Base-by-base conservation (phyloP, 106 monocot species). In the Dendrobium huoshanense region DNA sequence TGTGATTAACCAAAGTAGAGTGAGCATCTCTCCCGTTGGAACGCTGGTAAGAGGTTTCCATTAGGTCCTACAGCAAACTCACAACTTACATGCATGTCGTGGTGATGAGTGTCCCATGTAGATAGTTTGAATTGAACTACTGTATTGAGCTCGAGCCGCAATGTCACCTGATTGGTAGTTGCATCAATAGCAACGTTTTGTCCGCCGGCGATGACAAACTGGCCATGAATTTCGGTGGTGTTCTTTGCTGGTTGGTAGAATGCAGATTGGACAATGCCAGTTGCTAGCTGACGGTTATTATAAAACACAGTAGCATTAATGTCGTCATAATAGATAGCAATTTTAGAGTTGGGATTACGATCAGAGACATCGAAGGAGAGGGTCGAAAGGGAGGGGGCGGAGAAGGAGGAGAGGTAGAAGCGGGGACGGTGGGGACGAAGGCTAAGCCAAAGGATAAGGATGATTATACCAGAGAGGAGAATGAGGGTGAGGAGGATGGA, bases 401-500 rank as follows among this genome's bases (percentile, higher is more conserved):
- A 77, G 79, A 95, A 87, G 25, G 84, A 83, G 49, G 54, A 13
- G 72, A 95, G 79, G 77, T 88, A 73, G 85, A 95, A 95, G 47
- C 79, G 84, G 15, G 95, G 95, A 24, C 91, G 87, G 79, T 95
- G 95, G 18, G 95, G 95, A 16, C 95, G 88, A 58, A 95, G 89
- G 82, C 85, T 89, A 41, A 95, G 90, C 89, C 89, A 95, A 47
- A 93, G 84, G 67, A 95, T 77, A 86, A 95, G 91, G 70, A 90
- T 0, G 80, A 95, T 82, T 78, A 91, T 59, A 59, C 89, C 92
- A 15, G 65, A 87, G 24, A 89, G 20, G 65, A 95, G 83, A 75
- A 92, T 41, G 55, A 95, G 85, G 20, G 83, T 77, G 77, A 95
- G 92, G 75, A 95, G 83, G 75, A 87, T 65, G 42, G 89, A 86